Conservation (phyloP, 371 early-diverging fungal genomes). For the Rhizopus delemar region DNA sequence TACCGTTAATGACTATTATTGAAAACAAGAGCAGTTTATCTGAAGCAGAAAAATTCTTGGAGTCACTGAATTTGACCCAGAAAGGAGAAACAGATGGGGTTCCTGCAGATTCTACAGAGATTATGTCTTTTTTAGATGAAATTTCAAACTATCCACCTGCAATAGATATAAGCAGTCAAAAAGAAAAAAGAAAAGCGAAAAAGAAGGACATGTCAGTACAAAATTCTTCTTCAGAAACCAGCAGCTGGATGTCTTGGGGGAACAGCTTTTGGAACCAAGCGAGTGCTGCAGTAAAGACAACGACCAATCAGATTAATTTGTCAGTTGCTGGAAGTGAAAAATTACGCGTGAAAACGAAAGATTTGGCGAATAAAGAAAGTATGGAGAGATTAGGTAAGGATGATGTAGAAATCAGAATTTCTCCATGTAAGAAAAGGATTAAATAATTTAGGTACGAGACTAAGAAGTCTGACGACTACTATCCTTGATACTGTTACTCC, state of each 20-base stretch:
- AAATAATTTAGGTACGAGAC: conserved; percentile 33
- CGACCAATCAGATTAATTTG: conserved; percentile 50
- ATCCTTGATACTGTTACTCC: conserved; percentile 68
- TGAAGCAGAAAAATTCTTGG: conserved; percentile 55
- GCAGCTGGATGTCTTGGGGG: conserved; percentile 53
- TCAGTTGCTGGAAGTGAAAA: conserved; percentile 37
- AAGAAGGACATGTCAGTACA: background rate
- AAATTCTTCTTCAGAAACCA: background rate
- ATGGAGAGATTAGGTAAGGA: conserved; percentile 54
- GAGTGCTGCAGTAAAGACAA: conserved; percentile 52
- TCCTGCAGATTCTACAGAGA: conserved; percentile 46
- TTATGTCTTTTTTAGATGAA: conserved; percentile 59
- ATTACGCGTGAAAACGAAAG: conserved; percentile 53
- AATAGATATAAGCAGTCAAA: background rate
- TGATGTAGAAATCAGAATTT: background rate
- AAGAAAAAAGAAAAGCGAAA: background rate
- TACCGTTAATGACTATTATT: background rate
- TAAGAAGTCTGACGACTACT: conserved; percentile 33
- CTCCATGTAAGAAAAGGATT: too few relatives aligned
- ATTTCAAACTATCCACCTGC: conserved; percentile 45
- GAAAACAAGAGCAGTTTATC: conserved; percentile 37
- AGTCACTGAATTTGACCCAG: conserved; percentile 42
- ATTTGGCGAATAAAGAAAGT: conserved; percentile 61
- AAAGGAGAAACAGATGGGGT: background rate
- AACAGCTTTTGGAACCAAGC: conserved; percentile 52